Evolutionary conservation across 2,329 filamentous ascomycete genomes (phyloP).

Genomic region (Zymoseptoria passerinii): DNA sequence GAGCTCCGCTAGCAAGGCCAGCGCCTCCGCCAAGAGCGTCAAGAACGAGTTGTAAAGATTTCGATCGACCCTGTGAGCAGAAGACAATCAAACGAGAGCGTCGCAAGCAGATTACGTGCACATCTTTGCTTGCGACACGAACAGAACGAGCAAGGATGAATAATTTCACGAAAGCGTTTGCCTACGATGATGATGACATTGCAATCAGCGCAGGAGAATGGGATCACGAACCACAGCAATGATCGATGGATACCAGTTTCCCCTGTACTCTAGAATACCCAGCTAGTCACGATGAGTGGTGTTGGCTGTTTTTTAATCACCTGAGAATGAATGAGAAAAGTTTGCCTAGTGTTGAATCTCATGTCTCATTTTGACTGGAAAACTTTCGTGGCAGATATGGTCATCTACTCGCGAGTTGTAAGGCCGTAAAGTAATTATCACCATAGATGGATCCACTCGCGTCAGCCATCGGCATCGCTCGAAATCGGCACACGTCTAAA

Average conservation of each 20-base stretch:
- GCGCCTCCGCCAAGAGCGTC: constrained; percentile 24
- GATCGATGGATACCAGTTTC: constrained; percentile 1
- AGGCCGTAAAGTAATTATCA: background rate
- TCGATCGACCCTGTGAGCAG: background rate
- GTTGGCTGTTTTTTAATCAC: background rate
- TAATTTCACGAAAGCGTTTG: constrained; percentile 5
- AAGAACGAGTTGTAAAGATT: constrained; percentile 40
- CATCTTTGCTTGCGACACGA: background rate
- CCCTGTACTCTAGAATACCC: constrained; percentile 4
- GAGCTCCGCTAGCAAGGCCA: constrained; percentile 26
- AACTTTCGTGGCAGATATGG: too few relatives aligned
- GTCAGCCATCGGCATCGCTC: too few relatives aligned
- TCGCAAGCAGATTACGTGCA: background rate
- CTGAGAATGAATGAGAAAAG: background rate
- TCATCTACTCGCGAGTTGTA: background rate
- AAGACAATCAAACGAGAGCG: background rate
- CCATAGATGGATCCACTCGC: background rate
- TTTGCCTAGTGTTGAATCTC: background rate
- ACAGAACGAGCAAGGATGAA: constrained; percentile 2
- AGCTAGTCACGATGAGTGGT: background rate
- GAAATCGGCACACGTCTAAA: too few relatives aligned
- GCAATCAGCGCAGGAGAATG: constrained; percentile 11
- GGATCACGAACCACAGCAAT: constrained; percentile 13
- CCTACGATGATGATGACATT: background rate
- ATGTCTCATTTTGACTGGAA: background rate